Evolutionary conservation across 2,329 filamentous ascomycete genomes (phyloP), one percentile per base, ranked within the genome.

Genomic region (Penicillium hesseltinei): DNA sequence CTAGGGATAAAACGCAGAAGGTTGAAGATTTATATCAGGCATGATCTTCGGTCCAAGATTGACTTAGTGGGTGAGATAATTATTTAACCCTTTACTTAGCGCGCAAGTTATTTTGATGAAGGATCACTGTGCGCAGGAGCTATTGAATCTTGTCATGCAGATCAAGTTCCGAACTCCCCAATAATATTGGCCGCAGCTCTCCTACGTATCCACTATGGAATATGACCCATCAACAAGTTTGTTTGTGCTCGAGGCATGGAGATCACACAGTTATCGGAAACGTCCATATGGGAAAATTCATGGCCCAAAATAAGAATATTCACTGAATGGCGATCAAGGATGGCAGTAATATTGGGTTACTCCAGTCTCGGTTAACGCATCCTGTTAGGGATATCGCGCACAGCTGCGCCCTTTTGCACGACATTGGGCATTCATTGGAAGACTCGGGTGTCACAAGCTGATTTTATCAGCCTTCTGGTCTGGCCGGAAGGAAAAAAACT

Each of bases 191-290:
- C 29, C n/a, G 11, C 19, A n/a, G 31, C 21, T 35, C n/a, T 51
- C 6, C 13, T 54, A 53, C 15, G 29, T 17, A 45, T 55, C 42
- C 51, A 51, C 58, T 31, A 21, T 31, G 39, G 44, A 57, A 65
- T 65, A 43, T 63, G 62, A 65, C 51, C 50, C 52, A 45, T 65
- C 62, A 60, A 15, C 43, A 27, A 13, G 36, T 44, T 50, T 59
- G 50, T 25, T 52, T 39, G 31, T 33, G 11, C 11, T 54, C 19
- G 43, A 55, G 50, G 44, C 45, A 27, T 35, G 45, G 25, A 47
- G 44, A 55, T 62, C 56, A 43, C 31, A 17, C 11, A 57, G 44
- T 43, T 62, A 58, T 60, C 43, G 27, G 33, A 38, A 63, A 57
- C 40, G 38, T 62, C 51, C 61, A 61, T 56, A 50, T n/a, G 40